Evolutionary conservation across 805 yeast genomes (phyloP).

Genomic region (Grigorovia transvaalensis): DNA sequence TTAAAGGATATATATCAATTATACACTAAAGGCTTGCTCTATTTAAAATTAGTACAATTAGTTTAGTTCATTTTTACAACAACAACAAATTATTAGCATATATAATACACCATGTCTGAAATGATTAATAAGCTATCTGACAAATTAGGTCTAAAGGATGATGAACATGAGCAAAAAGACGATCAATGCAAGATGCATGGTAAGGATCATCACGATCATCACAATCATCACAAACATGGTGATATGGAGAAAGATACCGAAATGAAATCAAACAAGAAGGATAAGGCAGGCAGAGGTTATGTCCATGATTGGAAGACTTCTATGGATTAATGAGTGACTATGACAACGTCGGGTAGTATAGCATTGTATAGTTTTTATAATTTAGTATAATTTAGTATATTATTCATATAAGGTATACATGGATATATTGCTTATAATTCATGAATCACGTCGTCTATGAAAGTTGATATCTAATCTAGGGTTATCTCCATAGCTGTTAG

Average conservation of each 20-base stretch:
- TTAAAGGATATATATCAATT: no score
- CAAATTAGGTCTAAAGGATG: conserved; percentile 14
- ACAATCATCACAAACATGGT: no score
- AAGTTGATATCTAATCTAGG: no score
- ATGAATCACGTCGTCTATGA: no score
- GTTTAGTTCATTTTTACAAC: background rate
- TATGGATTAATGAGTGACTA: background rate
- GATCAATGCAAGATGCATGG: background rate
- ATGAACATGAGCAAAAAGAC: background rate
- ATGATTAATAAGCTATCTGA: conserved; percentile 24
- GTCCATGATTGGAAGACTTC: conserved; percentile 11
- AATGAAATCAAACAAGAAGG: background rate
- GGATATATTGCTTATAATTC: no score
- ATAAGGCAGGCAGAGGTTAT: conserved; percentile 11
- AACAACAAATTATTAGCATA: background rate
- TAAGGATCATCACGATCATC: background rate
- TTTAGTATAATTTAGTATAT: no score
- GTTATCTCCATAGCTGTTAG: no score
- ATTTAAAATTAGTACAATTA: background rate
- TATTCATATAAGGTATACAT: no score
- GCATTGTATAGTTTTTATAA: background rate
- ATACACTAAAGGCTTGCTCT: no score
- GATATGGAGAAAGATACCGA: background rate
- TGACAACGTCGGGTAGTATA: no score
- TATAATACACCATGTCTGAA: conserved; percentile 15